Conservation (phyloP, 768 basidiomycete species). For the Clathrus columnatus region DNA sequence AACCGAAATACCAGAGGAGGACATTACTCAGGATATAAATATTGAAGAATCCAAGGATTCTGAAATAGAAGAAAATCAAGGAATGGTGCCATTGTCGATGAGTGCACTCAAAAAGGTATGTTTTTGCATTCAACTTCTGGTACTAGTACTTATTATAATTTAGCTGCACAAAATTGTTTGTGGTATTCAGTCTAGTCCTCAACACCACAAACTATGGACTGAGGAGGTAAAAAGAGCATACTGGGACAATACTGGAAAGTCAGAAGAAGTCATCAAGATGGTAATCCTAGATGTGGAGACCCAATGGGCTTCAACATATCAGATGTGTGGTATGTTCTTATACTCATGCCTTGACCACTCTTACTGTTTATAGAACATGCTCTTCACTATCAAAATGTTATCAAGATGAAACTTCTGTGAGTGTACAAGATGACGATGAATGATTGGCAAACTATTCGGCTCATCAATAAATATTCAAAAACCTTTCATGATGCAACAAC, state of each 20-base stretch:
- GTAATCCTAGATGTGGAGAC: conserved; percentile 9
- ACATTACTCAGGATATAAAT: too few relatives aligned
- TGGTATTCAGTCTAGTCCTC: not conserved
- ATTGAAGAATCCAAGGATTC: too few relatives aligned
- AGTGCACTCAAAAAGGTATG: not conserved
- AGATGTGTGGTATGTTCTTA: conserved; percentile 6
- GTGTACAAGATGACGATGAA: conserved; percentile 10
- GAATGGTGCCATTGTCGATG: too few relatives aligned
- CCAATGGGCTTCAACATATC: conserved; percentile 7
- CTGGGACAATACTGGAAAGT: not conserved
- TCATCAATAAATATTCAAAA: conserved; percentile 20
- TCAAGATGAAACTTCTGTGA: conserved; percentile 15
- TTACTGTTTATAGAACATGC: too few relatives aligned
- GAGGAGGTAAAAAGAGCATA: not conserved
- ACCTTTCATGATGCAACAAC: conserved; percentile 24
- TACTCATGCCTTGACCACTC: conserved; percentile 17
- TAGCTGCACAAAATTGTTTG: not conserved
- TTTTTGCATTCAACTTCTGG: not conserved
- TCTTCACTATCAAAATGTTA: too few relatives aligned
- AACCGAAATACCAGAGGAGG: too few relatives aligned
- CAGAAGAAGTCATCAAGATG: not conserved
- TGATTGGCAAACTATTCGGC: conserved; percentile 22
- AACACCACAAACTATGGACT: not conserved
- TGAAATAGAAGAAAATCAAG: too few relatives aligned
- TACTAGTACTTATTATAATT: not conserved